These are phyloP conservation scores for Austroboletus novae-zelandiae DNA, from an alignment of 1,284 basidiomycete species.

Conservation along the genomic window DNA sequence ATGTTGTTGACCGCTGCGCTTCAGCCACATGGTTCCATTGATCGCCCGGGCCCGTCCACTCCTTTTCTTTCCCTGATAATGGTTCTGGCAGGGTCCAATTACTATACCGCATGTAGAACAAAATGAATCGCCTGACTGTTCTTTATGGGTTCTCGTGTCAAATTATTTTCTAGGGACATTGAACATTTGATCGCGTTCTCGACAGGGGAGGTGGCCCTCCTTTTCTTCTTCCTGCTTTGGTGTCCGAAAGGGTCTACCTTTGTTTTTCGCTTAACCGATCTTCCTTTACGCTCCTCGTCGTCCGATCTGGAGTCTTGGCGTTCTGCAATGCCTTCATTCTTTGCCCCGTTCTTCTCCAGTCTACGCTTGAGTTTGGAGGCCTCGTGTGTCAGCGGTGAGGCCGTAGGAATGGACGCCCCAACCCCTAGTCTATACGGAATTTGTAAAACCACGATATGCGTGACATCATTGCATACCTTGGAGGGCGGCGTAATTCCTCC, in stretches of 20 bases:
- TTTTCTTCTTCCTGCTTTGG: constrained; percentile 38
- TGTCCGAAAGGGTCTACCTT: constrained; percentile 55
- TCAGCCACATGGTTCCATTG: not conserved
- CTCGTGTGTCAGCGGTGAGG: constrained; percentile 42
- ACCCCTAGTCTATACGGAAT: constrained; percentile 57
- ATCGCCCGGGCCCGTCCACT: not conserved
- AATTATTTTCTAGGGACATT: not conserved
- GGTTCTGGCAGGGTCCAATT: constrained; percentile 6
- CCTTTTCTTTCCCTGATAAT: constrained; percentile 4
- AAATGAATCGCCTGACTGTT: constrained; percentile 13
- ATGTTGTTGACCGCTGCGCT: not conserved
- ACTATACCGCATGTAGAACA: constrained; percentile 2
- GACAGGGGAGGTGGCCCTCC: constrained; percentile 6
- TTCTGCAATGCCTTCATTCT: constrained; percentile 43
- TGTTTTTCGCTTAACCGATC: constrained; percentile 55
- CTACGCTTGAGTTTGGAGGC: constrained; percentile 54
- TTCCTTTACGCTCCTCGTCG: constrained; percentile 56
- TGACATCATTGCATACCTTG: constrained; percentile 47
- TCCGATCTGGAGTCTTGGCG: constrained; percentile 35
- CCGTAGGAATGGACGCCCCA: constrained; percentile 56
- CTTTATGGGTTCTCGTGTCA: not conserved
- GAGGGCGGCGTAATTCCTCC: constrained; percentile 62
- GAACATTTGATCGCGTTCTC: not conserved
- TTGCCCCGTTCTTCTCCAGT: constrained; percentile 49
- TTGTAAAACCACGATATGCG: constrained; percentile 5